Evolutionary conservation across 176 grass and related monocot genomes (phyloP), one percentile per base, ranked within the genome.

Genomic region (Zea luxurians): DNA sequence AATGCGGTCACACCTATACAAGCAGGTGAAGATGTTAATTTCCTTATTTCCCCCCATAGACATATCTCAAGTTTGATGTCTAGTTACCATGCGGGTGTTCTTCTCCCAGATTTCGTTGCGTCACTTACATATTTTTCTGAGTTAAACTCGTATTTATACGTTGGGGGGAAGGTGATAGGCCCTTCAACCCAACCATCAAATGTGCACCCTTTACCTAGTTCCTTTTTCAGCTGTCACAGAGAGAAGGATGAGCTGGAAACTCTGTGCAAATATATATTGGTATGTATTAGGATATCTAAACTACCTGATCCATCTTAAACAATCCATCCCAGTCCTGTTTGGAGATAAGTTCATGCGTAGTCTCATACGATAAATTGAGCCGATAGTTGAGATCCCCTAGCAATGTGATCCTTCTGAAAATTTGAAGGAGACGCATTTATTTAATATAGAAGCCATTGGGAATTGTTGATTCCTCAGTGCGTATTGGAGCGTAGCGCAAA

Each of bases 361-460:
- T 90, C 68, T 92, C 91, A 82, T 89, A 88, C 61, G 89, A 48
- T 78, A 98, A 73, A 27, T 98, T 89, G 77, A 94, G 82, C 49
- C 91, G 80, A 46, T 98, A 98, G 76, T 98, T 98, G 66, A 98
- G 83, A 98, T 92, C 95, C 38, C 95, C 95, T 50, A 98, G 83
- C 95, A 88, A 94, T 73, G 94, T 81, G 80, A 98, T 94, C 81
- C 85, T 94, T 85, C 95, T 94, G 95, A 81, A 92, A 97, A 36
- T 34, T 47, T 88, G 16, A 79, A 57, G 12, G 13, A 48, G 13
- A 48, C 18, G 16, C 68, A 43, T 9, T 65, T 7, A 43, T 9
- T 65, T 7, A 36, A 77, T 75, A 76, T 81, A 62, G 50, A 75
- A 83, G 52, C 13, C 66, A 21, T 74, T 74, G 34, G 46, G 37